Evolutionary conservation across 2,329 filamentous ascomycete species (phyloP), one percentile per base, ranked within the genome.

Genomic region (Lasiodiplodia sp.): DNA sequence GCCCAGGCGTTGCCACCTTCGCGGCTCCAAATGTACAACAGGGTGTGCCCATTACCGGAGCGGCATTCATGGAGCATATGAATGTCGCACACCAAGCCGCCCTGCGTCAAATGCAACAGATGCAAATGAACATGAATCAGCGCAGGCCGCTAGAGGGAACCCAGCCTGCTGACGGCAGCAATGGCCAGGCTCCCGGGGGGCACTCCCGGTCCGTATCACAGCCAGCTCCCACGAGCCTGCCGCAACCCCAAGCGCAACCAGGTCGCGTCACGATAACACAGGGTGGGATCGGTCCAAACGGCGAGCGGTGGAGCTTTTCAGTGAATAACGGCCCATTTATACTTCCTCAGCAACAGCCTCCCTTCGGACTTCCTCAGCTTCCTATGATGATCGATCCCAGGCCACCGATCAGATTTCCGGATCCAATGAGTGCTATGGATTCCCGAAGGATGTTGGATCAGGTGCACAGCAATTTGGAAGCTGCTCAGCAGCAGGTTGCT

Each of bases 291-390:
- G 83, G 82, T 0, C 83, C 85, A 11, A 84, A 87, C 71, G 86
- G 86, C 18, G 81, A 85, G 69, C 80, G 84, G 68, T 86, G 84
- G 82, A 83, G 84, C 52, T 79, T 87, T 66, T 86, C 84, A 2
- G 79, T 85, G 66, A 86, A 86, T 72, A 84, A 86, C 70, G 80
- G 80, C 16, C 75, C 72, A 21, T 65, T 75, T 2, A 74, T 75
- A 34, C 70, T 77, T 21, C 74, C 76, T 18, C 52, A 57, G 18
- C 64, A 67, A 40, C 58, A 63, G 25, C 58, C 38, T 44, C 16
- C 58, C 37, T 11, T 44, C 4, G 37, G 63, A 11, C 49, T 56
- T 38, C 52, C 52, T 40, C 63, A 53, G 34, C 28, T 53, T 37
- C 63, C 63, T 4, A 47, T 66, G n/a, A 8, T 53, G 12, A 55